Conservation (phyloP, 495 filamentous ascomycete species). For the Hypoxylon fuscum region DNA sequence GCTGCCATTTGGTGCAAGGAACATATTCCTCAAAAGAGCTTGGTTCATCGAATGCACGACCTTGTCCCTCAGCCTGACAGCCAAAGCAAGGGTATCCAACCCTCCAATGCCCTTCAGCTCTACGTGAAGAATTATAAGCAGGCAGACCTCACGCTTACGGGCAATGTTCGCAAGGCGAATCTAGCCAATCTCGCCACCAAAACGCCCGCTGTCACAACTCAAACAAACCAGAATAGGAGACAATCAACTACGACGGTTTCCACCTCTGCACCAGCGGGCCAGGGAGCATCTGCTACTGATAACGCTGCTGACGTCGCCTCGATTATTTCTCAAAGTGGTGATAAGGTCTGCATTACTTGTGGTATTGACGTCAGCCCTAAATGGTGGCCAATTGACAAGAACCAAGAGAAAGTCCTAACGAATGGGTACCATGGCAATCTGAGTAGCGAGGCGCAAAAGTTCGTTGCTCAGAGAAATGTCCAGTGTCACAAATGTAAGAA, state of each 20-base stretch:
- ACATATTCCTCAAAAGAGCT: conserved; percentile 72
- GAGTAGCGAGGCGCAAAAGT: conserved; percentile 54
- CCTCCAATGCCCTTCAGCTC: conserved; percentile 77
- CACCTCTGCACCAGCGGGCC: conserved; percentile 12
- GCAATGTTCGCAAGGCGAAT: conserved; percentile 87
- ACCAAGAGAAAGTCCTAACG: conserved; percentile 50
- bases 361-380: conserved; percentile 67
- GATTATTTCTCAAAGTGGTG: conserved; percentile 40
- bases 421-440: conserved; percentile 53
- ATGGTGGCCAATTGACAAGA: conserved; percentile 63
- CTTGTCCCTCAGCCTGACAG: conserved; percentile 65
- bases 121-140: conserved; percentile 92
- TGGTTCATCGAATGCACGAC: conserved; percentile 81
- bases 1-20: conserved; percentile 91
- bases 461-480: conserved; percentile 59
- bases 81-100: conserved; percentile 47
- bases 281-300: conserved; percentile 29
- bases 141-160: conserved; percentile 86
- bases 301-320: conserved; percentile 15
- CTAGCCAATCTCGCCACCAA: conserved; percentile 54
- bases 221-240: conserved; percentile 46
- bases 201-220: conserved; percentile 42
- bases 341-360: conserved; percentile 65
- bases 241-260: conserved; percentile 46
- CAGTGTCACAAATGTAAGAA: conserved; percentile 68